Conservation (phyloP, 2,329 filamentous ascomycete species). For the Orbilia blumenaviensis region DNA sequence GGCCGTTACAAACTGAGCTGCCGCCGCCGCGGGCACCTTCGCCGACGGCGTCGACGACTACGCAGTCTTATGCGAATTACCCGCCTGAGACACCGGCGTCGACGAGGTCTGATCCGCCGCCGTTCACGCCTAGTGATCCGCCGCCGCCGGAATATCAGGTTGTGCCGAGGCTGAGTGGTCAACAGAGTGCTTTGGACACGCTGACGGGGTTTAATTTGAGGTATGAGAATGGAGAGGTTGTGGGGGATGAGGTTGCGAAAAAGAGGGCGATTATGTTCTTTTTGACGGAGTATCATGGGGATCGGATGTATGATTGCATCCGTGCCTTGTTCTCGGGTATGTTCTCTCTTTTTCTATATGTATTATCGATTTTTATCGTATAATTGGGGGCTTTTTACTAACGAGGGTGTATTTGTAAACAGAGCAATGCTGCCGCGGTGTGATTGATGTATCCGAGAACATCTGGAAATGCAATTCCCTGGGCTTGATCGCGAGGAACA, state of each 20-base stretch:
- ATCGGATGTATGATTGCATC: constrained; percentile 51
- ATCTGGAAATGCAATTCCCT: constrained; percentile 39
- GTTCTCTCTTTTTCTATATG: background rate
- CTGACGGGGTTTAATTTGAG: constrained; percentile 42
- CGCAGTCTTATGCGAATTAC: constrained; percentile 16
- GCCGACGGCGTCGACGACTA: background rate
- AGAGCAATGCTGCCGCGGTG: constrained; percentile 46
- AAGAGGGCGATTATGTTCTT: constrained; percentile 53
- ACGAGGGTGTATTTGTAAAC: background rate
- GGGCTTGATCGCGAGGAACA: constrained; percentile 45
- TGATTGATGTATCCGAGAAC: constrained; percentile 47
- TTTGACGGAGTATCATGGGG: constrained; percentile 46
- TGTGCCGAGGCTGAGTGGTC: constrained; percentile 5
- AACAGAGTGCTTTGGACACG: constrained; percentile 31
- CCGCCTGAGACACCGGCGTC: constrained; percentile 43
- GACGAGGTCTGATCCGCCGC: constrained; percentile 35
- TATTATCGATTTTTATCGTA: background rate
- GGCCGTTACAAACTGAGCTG: constrained; percentile 22
- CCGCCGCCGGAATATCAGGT: constrained; percentile 48
- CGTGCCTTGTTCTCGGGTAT: constrained; percentile 43
- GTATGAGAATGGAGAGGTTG: constrained; percentile 37
- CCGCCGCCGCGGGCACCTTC: constrained; percentile 15
- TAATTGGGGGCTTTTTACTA: background rate
- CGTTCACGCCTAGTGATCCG: constrained; percentile 49
- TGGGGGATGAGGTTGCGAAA: constrained; percentile 49